phyloP scores from a whole-genome alignment of 2,329 filamentous ascomycete genomes.

The Exophiala calicioides region DNA sequence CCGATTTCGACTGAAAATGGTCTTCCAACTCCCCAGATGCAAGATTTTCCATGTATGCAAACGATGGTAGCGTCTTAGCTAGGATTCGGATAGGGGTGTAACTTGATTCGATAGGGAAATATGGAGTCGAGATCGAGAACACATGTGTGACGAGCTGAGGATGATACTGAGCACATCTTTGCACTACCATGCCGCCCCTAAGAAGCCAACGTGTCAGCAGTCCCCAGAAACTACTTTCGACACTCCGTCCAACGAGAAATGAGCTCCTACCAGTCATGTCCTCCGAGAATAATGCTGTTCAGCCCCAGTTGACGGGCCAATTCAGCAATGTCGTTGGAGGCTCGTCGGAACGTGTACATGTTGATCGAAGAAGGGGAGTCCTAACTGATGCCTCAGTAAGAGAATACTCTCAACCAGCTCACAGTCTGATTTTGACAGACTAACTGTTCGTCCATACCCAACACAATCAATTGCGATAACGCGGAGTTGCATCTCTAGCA shows the following conservation, averaged over 20 bases:
- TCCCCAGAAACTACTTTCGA: background rate
- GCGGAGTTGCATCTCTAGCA: conserved; percentile 69
- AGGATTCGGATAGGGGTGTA: conserved; percentile 61
- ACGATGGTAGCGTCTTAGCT: conserved; percentile 64
- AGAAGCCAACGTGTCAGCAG: background rate
- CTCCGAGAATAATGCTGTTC: conserved; percentile 72
- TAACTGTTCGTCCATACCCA: conserved; percentile 73
- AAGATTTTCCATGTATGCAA: conserved; percentile 82
- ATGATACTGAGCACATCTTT: conserved; percentile 71
- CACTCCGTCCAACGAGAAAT: background rate
- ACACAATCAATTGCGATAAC: conserved; percentile 84
- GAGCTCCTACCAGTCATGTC: conserved; percentile 71
- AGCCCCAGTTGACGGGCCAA: conserved; percentile 62
- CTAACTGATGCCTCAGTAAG: too few species aligned
- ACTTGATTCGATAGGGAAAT: conserved; percentile 53
- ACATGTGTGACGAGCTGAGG: conserved; percentile 71
- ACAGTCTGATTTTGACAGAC: background rate
- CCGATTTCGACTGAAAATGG: conserved; percentile 57
- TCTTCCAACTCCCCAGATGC: conserved; percentile 66
- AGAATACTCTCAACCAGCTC: too few species aligned
- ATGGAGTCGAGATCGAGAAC: conserved; percentile 80
- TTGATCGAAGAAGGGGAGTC: conserved; percentile 51
- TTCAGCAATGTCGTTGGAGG: conserved; percentile 71
- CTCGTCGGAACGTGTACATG: conserved; percentile 70
- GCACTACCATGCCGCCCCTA: conserved; percentile 69